A percentile compares a stretch with the other conserved stretches of the same genome.
Evolutionary conservation across 2,329 filamentous ascomycete genomes (phyloP).

Genomic region (Microdochium nivale): DNA sequence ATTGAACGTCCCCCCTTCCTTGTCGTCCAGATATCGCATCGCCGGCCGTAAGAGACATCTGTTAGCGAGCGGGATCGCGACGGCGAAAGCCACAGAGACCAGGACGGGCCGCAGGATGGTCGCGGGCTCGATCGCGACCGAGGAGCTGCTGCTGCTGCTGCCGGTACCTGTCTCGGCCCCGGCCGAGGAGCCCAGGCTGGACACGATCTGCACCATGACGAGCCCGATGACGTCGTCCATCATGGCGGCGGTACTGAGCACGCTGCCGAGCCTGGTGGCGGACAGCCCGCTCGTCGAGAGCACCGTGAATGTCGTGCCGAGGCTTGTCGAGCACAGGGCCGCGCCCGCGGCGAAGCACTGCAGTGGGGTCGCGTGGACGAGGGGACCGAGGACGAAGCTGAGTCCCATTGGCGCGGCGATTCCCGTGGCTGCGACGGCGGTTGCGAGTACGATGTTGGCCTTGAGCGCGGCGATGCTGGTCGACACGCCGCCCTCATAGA

Average conservation of each 20-base stretch:
- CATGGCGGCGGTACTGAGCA: slow-evolving; percentile 68
- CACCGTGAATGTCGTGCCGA: slow-evolving; percentile 63
- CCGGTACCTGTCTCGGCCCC: too few species aligned
- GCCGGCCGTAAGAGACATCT: slow-evolving; percentile 24
- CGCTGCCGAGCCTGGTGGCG: slow-evolving; percentile 42
- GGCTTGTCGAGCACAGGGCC: slow-evolving; percentile 63
- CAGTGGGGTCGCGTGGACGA: slow-evolving; percentile 41
- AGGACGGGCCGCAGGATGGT: slow-evolving; percentile 35
- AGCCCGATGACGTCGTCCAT: slow-evolving; percentile 74
- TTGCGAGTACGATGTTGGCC: slow-evolving; percentile 52
- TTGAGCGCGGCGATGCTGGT: slow-evolving; percentile 45
- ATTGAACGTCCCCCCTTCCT: neutral
- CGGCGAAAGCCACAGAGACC: slow-evolving; percentile 42
- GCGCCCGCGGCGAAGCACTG: slow-evolving; percentile 68
- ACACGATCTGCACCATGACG: slow-evolving; percentile 69
- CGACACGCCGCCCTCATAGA: slow-evolving; percentile 60
- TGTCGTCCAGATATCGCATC: neutral
- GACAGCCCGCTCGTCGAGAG: slow-evolving; percentile 35
- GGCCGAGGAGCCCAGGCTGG: slow-evolving; percentile 42
- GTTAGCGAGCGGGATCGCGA: slow-evolving; percentile 37
- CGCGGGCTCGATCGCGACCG: slow-evolving; percentile 15
- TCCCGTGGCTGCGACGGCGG: slow-evolving; percentile 56
- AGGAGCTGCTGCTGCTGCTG: neutral
- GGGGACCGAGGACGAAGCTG: slow-evolving; percentile 48
- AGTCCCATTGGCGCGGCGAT: slow-evolving; percentile 55